Evolutionary conservation across 2,329 filamentous ascomycete genomes (phyloP), one percentile per base, ranked within the genome.

Genomic region (Diaporthe sp.): DNA sequence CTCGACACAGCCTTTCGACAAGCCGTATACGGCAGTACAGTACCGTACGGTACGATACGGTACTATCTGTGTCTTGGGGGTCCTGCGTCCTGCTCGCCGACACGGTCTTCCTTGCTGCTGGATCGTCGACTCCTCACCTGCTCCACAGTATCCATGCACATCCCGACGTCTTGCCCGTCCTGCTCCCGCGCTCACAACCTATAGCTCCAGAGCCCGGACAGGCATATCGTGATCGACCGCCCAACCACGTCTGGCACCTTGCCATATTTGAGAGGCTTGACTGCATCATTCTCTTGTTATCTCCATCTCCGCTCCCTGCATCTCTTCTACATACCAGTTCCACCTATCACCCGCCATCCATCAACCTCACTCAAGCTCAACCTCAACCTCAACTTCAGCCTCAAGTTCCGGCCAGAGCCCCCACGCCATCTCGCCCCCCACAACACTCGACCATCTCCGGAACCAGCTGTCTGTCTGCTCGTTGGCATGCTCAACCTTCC

Each of bases 171-270:
- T 59, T 72, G 35, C 32, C 63, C 68, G 39, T 70, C 72, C 30
- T 71, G 55, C 61, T 73, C 61, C 74, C 72, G 68, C 61, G 35
- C n/a, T 55, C 19, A 72, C 51, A 68, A 56, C 65, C 73, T 71
- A 65, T 61, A 63, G 58, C 51, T 66, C 32, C 63, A 58, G 53
- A 27, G 58, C 37, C 58, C 37, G 37, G 58, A 69, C 73, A 70
- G 73, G 61, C 75, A 76, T 75, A 73, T 76, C 75, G 50, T 69
- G 73, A 75, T 71, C 73, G 75, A 68, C 75, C 68, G 53, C 59
- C 75, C 73, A 75, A 75, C 75, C 70, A 73, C 65, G 25, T 71
- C 35, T 50, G 68, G 37, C 56, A 71, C 55, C 53, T 65, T 61
- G 53, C 59, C 70, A 47, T 58, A 59, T 71, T 47, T 70, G 71